Evolutionary conservation across 371 early-diverging fungal genomes (phyloP), one percentile per base, ranked within the genome.

Genomic region (Entomophthora muscae): DNA sequence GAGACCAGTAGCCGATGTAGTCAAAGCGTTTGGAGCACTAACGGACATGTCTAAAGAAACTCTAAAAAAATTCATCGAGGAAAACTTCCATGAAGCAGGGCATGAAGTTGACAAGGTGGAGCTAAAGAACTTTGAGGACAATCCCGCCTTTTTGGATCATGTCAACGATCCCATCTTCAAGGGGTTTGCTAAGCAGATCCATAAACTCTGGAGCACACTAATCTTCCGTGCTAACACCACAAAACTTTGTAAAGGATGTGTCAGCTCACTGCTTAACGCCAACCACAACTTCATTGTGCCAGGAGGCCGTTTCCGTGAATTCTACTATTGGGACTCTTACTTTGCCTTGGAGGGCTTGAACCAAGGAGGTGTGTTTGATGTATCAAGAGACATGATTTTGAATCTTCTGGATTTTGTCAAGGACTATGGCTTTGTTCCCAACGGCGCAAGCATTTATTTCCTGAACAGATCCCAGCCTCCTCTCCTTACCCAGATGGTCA

Each of bases 251-350:
- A 63, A 76, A 2, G 82, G 78, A 10, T 83, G 84, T 61, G 72
- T 54, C 0, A 72, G 80, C 0, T 78, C 80, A 17, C 72, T 79
- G 29, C 67, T 89, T 2, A 70, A 75, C 27, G 71, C 80, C 0
- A 71, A 74, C 21, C 72, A 78, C 54, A 81, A 76, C 7, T 93
- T 92, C 72, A 81, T 93, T 1, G 83, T 93, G 10, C 93, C 95
- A 5, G 95, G 95, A 2, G 94, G 93, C 2, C 71, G 93, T 59
- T 95, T 95, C 67, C 72, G 87, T 58, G 93, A 95, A 77, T 75
- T 83, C 29, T 92, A 93, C 71, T 91, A 95, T 69, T 93, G 92
- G 93, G 95, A 95, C 67, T 78, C 84, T 22, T 92, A 77, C 67
- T 95, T 88, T 76, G 83, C 87, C 7, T 65, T 89, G 27, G 78